Conservation (phyloP, 371 early-diverging fungal species). For the Apophysomyces variabilis region DNA sequence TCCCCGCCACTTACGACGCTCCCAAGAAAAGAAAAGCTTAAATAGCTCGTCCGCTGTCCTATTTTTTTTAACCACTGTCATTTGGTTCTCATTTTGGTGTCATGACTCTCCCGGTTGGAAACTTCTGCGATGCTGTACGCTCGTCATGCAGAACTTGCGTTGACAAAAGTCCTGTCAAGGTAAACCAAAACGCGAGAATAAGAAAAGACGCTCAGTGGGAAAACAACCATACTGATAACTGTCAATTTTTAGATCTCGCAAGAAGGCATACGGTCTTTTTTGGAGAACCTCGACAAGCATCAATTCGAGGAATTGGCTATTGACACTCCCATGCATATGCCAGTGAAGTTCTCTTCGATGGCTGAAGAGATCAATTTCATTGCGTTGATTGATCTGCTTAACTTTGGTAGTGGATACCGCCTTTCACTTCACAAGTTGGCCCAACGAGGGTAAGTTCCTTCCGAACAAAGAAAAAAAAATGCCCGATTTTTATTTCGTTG, state of each 20-base stretch:
- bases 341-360: conserved; percentile 70
- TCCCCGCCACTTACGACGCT: no score
- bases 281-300: conserved; percentile 29
- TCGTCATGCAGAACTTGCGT: conserved; percentile 33
- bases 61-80: neutral
- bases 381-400: conserved; percentile 70
- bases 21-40: no score
- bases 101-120: conserved; percentile 32
- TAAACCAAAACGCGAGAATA: neutral
- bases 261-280: conserved; percentile 31
- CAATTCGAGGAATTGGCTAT: conserved; percentile 47
- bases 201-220: neutral
- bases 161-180: conserved; percentile 34
- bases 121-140: conserved; percentile 41
- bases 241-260: conserved; percentile 28
- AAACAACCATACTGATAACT: neutral
- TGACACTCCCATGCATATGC: conserved; percentile 66
- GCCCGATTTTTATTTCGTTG: neutral
- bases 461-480: neutral
- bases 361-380: conserved; percentile 80
- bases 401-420: conserved; percentile 75
- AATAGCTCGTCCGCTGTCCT: no score
- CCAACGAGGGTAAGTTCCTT: conserved; percentile 58
- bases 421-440: conserved; percentile 63
- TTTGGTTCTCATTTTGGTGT: neutral